Evolutionary conservation across 2,329 filamentous ascomycete genomes (phyloP), one percentile per base, ranked within the genome.

Genomic region (Mycosphaerelloides madeirae): DNA sequence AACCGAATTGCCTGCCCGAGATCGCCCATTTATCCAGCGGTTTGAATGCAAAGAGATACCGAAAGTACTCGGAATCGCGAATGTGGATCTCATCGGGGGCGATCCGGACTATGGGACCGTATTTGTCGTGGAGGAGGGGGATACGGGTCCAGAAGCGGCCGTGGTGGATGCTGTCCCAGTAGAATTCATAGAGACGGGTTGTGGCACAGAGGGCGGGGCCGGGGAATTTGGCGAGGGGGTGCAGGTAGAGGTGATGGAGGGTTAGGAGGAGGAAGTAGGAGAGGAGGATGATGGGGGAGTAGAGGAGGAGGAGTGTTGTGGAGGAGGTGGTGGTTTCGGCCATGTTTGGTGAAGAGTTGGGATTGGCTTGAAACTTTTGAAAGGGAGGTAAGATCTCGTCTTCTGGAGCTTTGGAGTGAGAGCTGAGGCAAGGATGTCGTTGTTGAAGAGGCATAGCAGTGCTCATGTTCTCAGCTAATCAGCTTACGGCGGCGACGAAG

Each of bases 151-250:
- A 43, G 12, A 43, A 28, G 13, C 41, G 41, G 1, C 41, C 41
- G 16, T 43, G 25, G 8, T 43, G 34, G 13, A 37, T 12, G 7
- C 14, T 19, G 22, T 38, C 33, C 32, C 20, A 43, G 25, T 43
- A 31, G 41, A 43, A 43, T 32, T 48, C 37, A 18, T 39, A 32
- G 14, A 48, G 34, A 16, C 35, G 19, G 11, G 65, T 65, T 20
- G 61, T 53, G 8, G 64, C 65, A 3, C 60, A 60, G 6, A 66
- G 44, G 34, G 50, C 60, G 1, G 65, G 64, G 3, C 65, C 65
- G 5, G 63, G 65, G 33, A 64, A 57, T 7, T 52, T 53, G n/a
- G 63, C 55, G 7, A 68, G 39, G 5, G 64, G 65, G 43, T 62
- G 58, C 29, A 65, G 57, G 48, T 50, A 61, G 2, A 67, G 50